Evolutionary conservation across 2,329 filamentous ascomycete genomes (phyloP), one percentile per base, ranked within the genome.

Genomic region (Tolypocladium amazonense): DNA sequence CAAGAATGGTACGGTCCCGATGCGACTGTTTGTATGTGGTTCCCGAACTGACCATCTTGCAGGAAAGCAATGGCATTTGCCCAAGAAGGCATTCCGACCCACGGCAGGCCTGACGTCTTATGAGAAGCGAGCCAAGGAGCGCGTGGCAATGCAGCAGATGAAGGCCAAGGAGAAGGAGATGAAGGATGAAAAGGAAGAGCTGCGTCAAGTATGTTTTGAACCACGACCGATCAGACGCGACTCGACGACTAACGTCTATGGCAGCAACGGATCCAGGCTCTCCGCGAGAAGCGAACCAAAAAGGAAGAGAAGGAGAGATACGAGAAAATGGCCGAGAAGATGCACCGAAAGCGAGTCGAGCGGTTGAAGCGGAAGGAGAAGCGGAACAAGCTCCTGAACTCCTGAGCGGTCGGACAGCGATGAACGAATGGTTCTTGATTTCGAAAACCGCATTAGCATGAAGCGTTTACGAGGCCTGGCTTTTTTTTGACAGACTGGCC

Each of bases 311-410:
- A 89, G 75, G 91, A 92, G 70, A 82, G 93, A 66, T 97, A 93
- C 72, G 90, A 92, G 74, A 90, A 92, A 79, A 85, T 99, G 85
- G 93, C 92, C 25, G 90, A 92, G 77, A 97, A 94, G 79, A 97
- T 99, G 94, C 93, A 97, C 78, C 86, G 85, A 76, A 97, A 96
- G 82, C 83, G 92, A 62, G 88, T 97, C 15, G 94, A 99, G 77
- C 85, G 94, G 67, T 76, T 96, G 75, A 96, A 92, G 86, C 85
- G 92, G 71, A 89, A 91, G 75, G 94, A 99, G 81, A 97, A 97
- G 87, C 86, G 94, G 71, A 99, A 93, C 76, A 94, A 93, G 79
- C 77, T 91, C 72, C 71, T 88, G 68, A 87, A 87, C 72, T 87
- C 85, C 62, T 88, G 78, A 73, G 57, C 35, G 27, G 30, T 57